Evolutionary conservation across 139 green algal genomes (phyloP).

Genomic region (Yamagishiella unicocca): DNA sequence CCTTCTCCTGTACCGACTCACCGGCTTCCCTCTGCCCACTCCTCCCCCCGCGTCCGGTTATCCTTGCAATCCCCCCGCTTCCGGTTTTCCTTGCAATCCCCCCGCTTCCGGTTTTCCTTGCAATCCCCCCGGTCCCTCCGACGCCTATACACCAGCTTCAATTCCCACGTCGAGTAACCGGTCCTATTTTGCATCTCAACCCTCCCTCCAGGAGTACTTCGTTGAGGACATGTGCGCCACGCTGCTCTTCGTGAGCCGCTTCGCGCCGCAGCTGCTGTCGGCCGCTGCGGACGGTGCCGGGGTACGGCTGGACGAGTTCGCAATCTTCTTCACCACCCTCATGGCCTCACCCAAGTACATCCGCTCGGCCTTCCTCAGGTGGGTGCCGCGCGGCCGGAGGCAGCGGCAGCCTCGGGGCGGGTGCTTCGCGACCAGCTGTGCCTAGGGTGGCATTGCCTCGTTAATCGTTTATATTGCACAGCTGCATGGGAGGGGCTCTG

Average conservation of each 20-base stretch:
- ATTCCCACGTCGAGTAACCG: too few relatives aligned
- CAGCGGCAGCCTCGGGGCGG: neutral
- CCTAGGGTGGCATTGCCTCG: neutral
- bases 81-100: too few relatives aligned
- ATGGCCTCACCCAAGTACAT: constrained; percentile 63
- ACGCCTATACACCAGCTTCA: too few relatives aligned
- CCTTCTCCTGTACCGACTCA: too few relatives aligned
- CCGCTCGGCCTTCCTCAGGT: constrained; percentile 43
- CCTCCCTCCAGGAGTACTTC: constrained; percentile 83
- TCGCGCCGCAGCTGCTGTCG: constrained; percentile 56
- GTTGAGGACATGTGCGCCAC: constrained; percentile 89
- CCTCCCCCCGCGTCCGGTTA: neutral
- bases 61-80: too few relatives aligned
- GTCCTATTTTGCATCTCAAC: too few relatives aligned
- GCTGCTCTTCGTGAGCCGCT: constrained; percentile 70
- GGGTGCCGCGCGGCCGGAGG: too few relatives aligned
- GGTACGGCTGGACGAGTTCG: constrained; percentile 70
- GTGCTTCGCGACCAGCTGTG: neutral
- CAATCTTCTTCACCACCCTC: constrained; percentile 80
- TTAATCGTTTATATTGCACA: neutral
- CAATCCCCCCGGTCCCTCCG: too few relatives aligned
- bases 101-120: too few relatives aligned
- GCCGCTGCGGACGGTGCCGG: neutral
- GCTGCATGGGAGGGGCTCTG: too few relatives aligned
- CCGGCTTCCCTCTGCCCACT: too few relatives aligned